phyloP scores from a whole-genome alignment of 1,284 basidiomycete species.

The Stygiomarasmius scandens region DNA sequence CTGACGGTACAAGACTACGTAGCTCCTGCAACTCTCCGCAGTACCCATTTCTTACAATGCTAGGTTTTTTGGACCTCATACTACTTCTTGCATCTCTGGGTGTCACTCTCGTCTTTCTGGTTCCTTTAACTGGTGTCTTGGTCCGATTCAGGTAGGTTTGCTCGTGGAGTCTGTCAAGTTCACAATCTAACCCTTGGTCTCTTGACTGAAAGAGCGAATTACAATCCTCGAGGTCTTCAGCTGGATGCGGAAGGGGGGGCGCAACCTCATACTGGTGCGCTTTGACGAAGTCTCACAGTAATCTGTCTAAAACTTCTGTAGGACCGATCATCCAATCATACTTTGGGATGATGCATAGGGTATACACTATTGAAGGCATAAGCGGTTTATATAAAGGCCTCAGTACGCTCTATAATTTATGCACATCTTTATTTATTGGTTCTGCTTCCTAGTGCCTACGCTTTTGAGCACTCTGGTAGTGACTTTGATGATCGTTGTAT shows the following conservation, averaged over 20 bases:
- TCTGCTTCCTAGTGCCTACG: conserved; percentile 63
- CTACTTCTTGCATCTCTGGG: conserved; percentile 50
- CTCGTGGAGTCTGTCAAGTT: too few species aligned
- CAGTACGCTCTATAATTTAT: conserved; percentile 50
- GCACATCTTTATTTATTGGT: not conserved
- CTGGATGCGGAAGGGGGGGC: conserved; percentile 78
- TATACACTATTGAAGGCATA: conserved; percentile 80
- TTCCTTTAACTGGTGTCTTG: conserved; percentile 73
- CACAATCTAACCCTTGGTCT: too few species aligned
- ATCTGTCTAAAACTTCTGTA: not conserved
- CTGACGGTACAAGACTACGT: not conserved
- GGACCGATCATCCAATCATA: conserved; percentile 31
- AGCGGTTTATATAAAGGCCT: conserved; percentile 84
- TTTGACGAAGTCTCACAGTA: conserved; percentile 43
- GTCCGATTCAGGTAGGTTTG: too few species aligned
- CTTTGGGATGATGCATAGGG: conserved; percentile 74
- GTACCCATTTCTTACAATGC: conserved; percentile 32
- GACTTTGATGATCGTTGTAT: conserved; percentile 56
- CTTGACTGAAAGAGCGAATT: conserved; percentile 73
- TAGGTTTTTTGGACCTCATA: conserved; percentile 43
- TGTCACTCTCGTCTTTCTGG: conserved; percentile 55
- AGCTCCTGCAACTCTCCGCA: not conserved
- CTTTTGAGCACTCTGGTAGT: conserved; percentile 63
- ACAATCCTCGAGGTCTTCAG: conserved; percentile 82
- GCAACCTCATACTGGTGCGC: conserved; percentile 70